Evolutionary conservation across 225 moss, liverwort and hornwort species (phyloP), one percentile per base, ranked within the genome.

Genomic region (Polytrichum formosum): DNA sequence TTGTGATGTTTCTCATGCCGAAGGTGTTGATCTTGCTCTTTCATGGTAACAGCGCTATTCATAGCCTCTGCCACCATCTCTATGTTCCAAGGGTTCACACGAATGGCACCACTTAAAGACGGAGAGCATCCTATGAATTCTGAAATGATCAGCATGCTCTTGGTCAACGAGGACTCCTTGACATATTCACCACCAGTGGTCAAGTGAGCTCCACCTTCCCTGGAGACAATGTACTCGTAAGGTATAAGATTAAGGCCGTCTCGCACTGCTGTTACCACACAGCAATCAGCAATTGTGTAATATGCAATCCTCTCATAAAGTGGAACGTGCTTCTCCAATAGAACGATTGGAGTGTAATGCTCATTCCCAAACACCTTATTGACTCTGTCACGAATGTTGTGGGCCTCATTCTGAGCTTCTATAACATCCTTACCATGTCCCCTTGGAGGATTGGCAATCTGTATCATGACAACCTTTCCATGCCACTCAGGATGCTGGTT

Each of bases 61-160:
- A 98, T 92, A 55, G 98, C 98, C 76, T 94, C 98, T 19, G 98
- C 98, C n/a, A 94, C 80, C 73, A 92, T 87, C 19, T 98, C 98
- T 28, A 85, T 98, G 68, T 98, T 98, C 98, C 98, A 98, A 22
- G 98, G 98, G 65, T 98, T 98, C 37, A 98, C 98, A 71, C 98
- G 90, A 33, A 98, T 98, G 23, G 98, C 98, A 81, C 98, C 98
- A 75, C 98, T 98, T 53, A 98, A 67, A 54, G 98, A 98, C 5
- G 98, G 98, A 18, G 98, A 94, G 75, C 98, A 98, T 28, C 98
- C 98, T 70, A 98, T 98, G 59, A 98, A 98, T 81, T 98, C 98
- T 1, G 98, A 98, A n/a, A 98, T 91, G 33, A 98, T 94, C 81
- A 98, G 60, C 98, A 98, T 98, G 68, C 98, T 98, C 76, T 87